A percentile compares a stretch with the other conserved stretches of the same genome.
phyloP scores from a whole-genome alignment of 345 rosid genomes.

The Rhodomyrtus tomentosa region DNA sequence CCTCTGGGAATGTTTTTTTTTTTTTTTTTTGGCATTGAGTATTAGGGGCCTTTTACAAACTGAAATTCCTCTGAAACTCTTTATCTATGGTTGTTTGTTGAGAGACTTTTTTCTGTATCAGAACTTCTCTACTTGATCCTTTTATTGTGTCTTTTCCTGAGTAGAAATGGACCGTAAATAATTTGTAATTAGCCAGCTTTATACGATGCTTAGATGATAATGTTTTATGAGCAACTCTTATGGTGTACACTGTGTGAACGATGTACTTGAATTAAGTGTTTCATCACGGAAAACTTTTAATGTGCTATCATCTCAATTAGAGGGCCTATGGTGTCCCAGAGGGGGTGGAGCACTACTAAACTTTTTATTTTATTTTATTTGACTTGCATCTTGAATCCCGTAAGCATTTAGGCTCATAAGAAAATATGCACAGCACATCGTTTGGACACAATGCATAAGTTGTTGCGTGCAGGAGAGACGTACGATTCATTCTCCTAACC shows the following conservation, averaged over 20 bases:
- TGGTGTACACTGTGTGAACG: neutral
- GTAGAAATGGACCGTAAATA: neutral
- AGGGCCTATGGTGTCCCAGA: neutral
- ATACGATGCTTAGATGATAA: neutral
- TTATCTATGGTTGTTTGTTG: neutral
- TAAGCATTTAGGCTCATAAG: neutral
- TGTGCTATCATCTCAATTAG: neutral
- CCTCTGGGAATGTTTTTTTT: neutral
- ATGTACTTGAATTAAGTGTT: neutral
- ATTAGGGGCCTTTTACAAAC: neutral
- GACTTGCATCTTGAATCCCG: neutral
- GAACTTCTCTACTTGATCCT: neutral
- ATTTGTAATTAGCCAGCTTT: neutral
- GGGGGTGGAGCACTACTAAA: neutral
- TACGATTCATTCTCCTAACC: neutral
- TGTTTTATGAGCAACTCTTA: neutral
- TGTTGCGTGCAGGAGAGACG: neutral
- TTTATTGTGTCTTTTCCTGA: neutral
- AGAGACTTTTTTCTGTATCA: neutral
- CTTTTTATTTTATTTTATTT: neutral
- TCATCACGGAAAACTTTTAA: neutral
- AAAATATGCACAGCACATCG: neutral
- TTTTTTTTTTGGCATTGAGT: neutral
- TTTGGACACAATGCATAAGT: neutral
- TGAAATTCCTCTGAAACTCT: neutral